A percentile compares a stretch with the other conserved stretches of the same genome.
Conservation (phyloP, 306 rosid species). For the Inga laurina region DNA sequence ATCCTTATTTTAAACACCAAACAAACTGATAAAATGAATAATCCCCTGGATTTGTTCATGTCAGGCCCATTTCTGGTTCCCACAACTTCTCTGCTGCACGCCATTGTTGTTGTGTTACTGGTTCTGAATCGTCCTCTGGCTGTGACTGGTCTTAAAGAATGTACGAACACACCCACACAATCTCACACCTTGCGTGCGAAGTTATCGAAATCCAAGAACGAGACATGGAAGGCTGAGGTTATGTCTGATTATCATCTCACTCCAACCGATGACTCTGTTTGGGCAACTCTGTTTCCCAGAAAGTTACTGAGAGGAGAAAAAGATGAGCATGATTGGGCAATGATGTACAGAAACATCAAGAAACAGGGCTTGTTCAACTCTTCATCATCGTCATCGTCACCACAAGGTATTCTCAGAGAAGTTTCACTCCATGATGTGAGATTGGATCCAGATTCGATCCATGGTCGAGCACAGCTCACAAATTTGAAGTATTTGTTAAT, state of each 20-base stretch:
- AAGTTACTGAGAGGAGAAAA: slow-evolving; percentile 15
- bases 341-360: slow-evolving; percentile 53
- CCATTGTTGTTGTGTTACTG: not conserved
- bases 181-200: not conserved
- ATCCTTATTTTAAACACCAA: too few relatives aligned
- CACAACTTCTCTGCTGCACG: not conserved
- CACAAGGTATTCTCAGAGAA: slow-evolving; percentile 44
- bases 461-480: slow-evolving; percentile 55
- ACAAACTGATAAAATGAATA: too few relatives aligned
- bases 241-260: not conserved
- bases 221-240: not conserved
- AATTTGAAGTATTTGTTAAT: slow-evolving; percentile 60
- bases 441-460: slow-evolving; percentile 44
- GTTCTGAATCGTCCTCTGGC: not conserved
- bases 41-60: not conserved
- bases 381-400: not conserved
- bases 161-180: not conserved
- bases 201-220: not conserved
- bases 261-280: not conserved
- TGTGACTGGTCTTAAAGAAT: not conserved
- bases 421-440: slow-evolving; percentile 58
- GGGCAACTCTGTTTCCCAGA: not conserved
- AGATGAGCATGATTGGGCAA: slow-evolving; percentile 45
- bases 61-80: not conserved
- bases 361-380: slow-evolving; percentile 1